Evolutionary conservation across 192 early-diverging fungal genomes (phyloP), one percentile per base, ranked within the genome.

Genomic region (Backusella macrospora): DNA sequence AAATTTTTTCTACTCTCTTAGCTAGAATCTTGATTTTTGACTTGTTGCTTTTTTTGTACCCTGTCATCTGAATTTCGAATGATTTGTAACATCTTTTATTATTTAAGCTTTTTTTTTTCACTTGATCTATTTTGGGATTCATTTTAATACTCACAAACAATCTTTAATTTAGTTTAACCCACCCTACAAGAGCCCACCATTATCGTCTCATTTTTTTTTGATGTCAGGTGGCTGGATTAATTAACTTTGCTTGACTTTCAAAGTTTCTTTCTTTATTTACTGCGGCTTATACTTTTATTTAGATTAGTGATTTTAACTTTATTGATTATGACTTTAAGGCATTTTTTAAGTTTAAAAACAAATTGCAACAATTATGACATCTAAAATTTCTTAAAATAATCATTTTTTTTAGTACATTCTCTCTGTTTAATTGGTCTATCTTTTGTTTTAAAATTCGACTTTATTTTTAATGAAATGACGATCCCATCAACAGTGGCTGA

Each of bases 41-140:
- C 52, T 59, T 59, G 21, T 59, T 59, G 4, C 52, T 59, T 59
- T 59, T 55, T 59, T 59, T 59, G 52, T 59, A 59, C 26, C 52
- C 52, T 59, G 52, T 59, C 52, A 59, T 59, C 52, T 59, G 52
- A 23, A 26, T 29, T 59, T 59, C 3, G 9, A 26, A 26, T 59
- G 21, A 18, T 59, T 59, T 59, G 52, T 59, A 12, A 13, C 21
- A 59, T 59, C 26, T 26, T 59, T 59, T 59, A 26, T 34, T 34
- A 34, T 34, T 34, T 34, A 34, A 34, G 2, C 29, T 34, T 34
- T 34, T 34, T 34, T 34, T 34, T 34, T 34, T 34, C 29, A 34
- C 29, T 2, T 34, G 29, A 34, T 34, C 29, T 34, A 34, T 34
- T 34, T 34, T 34, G 29, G 29, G 29, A 34, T 34, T 34, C 29